Conservation (phyloP, 768 basidiomycete species). For the Lactarius hengduanensis region DNA sequence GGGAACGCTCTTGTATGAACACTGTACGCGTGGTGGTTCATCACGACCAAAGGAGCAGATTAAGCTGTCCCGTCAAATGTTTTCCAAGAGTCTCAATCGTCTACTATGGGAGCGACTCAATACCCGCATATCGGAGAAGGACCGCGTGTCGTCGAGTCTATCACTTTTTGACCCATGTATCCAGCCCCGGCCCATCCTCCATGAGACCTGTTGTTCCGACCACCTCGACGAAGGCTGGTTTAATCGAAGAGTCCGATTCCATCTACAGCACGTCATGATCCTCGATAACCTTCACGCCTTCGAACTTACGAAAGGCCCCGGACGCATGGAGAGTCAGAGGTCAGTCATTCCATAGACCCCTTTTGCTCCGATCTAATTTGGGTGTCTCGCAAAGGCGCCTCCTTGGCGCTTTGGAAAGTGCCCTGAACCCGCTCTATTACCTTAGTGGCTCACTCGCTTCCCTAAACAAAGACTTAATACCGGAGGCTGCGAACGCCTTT, state of each 20-base stretch:
- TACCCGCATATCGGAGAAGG: conserved; percentile 5
- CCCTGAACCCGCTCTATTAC: conserved; percentile 47
- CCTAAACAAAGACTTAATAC: conserved; percentile 40
- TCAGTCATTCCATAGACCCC: background rate
- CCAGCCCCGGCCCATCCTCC: conserved; percentile 35
- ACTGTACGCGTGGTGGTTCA: too few relatives aligned
- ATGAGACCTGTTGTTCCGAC: conserved; percentile 36
- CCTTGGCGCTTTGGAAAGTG: conserved; percentile 42
- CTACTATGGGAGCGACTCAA: conserved; percentile 12
- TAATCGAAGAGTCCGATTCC: conserved; percentile 43
- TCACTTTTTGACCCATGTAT: conserved; percentile 19
- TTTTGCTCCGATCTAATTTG: background rate
- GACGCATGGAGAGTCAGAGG: conserved; percentile 13
- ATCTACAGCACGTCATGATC: conserved; percentile 51
- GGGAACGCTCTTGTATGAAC: conserved; percentile 3
- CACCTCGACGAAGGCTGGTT: conserved; percentile 38
- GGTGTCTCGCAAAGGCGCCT: background rate
- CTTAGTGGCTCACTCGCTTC: conserved; percentile 45
- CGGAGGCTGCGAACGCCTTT: conserved; percentile 40
- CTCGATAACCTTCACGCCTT: conserved; percentile 36
- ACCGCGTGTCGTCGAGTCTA: background rate
- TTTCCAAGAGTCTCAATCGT: background rate
- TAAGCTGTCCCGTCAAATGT: conserved; percentile 7
- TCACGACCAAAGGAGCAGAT: background rate
- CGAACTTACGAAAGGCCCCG: background rate